Percentiles rank a stretch among this genome's conserved stretches.
Evolutionary conservation across 148 eudicot species (phyloP).

Genomic region (Rhododendron griersonianum): DNA sequence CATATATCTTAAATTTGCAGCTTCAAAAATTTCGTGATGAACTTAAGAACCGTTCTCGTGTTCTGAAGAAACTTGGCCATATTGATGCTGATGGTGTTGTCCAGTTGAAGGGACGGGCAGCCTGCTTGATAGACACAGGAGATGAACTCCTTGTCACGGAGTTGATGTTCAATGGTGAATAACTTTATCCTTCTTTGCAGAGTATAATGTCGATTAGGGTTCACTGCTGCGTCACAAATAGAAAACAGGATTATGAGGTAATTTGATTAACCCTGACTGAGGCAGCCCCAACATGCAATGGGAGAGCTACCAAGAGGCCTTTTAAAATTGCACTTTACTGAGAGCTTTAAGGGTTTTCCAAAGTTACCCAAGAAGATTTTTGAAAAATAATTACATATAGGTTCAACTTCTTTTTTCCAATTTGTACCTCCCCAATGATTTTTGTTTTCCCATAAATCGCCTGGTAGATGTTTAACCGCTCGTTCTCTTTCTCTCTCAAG

Average conservation of each 20-base stretch:
- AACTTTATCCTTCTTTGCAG: neutral
- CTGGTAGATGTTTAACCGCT: neutral
- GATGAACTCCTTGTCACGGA: slow-evolving; percentile 96
- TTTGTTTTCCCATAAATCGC: neutral
- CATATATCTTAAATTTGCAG: slow-evolving; percentile 40
- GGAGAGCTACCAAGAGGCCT: neutral
- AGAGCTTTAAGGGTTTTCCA: neutral
- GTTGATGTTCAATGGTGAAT: slow-evolving; percentile 90
- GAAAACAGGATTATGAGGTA: neutral
- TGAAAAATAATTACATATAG: neutral
- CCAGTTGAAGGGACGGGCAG: slow-evolving; percentile 92
- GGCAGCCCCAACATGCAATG: neutral
- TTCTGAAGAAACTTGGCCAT: slow-evolving; percentile 91
- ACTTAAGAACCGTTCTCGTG: slow-evolving; percentile 90
- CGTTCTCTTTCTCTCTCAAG: neutral
- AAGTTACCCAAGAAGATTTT: neutral
- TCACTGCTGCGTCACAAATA: neutral
- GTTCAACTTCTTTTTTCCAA: neutral
- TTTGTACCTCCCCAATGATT: neutral
- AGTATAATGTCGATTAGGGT: neutral
- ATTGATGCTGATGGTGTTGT: slow-evolving; percentile 95
- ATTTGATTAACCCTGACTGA: neutral
- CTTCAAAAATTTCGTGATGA: slow-evolving; percentile 97
- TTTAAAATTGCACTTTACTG: neutral
- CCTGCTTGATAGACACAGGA: slow-evolving; percentile 87